Base-by-base conservation (phyloP, 371 early-diverging fungal species). In the Mortierella sp. region DNA sequence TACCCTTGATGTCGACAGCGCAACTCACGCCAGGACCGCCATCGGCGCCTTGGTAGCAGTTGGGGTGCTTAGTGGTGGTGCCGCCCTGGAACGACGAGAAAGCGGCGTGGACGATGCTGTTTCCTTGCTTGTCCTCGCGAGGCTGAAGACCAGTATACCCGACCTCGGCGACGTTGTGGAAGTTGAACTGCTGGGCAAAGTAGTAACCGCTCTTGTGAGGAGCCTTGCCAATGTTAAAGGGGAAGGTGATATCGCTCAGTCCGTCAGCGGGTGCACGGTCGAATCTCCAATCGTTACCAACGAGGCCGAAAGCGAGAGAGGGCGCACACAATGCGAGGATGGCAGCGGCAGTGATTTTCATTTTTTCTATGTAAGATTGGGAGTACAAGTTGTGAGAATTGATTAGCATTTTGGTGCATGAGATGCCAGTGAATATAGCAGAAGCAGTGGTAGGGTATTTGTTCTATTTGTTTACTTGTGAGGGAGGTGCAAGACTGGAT, bases 71-170 rank as follows among this genome's bases (percentile, higher is more conserved):
- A 8, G 47, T 76, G 3, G 68, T 80, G 48, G 77, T 73, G 50
- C 81, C 81, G 6, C 13, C 70, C n/a, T 55, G 55, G 81, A 80
- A 80, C n/a, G 81, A 80, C 0, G 76, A 76, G 50, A 80, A 80
- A 26, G 70, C 73, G 0, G 81, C 81, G 38, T 76, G 81, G 57
- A 80, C 60, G 58, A 80, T 38, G 38, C 42, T 60, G 1, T 73
- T 63, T 65, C 81, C 81, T 10, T 70, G 28, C 52, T n/a, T 4
- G 63, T 76, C 81, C 47, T 21, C 42, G 26, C 77, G 77, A 47
- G 81, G 81, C 60, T 81, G 81, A 60, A 81, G 77, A 19, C 81
- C 81, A 54, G 77, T 77, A 70, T 77, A 77, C 44, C 74, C 77
- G 60, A 65, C 55, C 1, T 74, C 54, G 1, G 5, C 28, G 26